phyloP scores from a whole-genome alignment of 768 basidiomycete species.

The Tricholoma furcatifolium region DNA sequence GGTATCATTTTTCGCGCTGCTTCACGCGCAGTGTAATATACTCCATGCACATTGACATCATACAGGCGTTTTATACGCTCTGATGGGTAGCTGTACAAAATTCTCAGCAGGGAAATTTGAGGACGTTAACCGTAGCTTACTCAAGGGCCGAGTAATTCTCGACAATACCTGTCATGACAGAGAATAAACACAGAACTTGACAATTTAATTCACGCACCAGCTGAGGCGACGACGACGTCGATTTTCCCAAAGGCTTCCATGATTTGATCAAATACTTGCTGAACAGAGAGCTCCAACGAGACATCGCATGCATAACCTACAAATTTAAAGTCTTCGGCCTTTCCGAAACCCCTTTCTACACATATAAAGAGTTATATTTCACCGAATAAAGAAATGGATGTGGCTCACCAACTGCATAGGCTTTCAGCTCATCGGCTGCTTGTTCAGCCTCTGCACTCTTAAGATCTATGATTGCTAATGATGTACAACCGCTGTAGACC shows the following conservation, averaged over 20 bases:
- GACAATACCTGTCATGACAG: constrained; percentile 58
- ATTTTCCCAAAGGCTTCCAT: constrained; percentile 67
- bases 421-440: constrained; percentile 66
- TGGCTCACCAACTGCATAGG: constrained; percentile 24
- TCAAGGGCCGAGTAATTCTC: constrained; percentile 89
- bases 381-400: background rate
- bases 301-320: constrained; percentile 88
- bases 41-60: constrained; percentile 93
- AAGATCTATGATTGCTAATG: constrained; percentile 80
- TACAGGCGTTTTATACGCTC: constrained; percentile 82
- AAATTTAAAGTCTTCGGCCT: constrained; percentile 57
- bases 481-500: constrained; percentile 67
- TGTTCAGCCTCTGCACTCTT: constrained; percentile 62
- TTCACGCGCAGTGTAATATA: constrained; percentile 95
- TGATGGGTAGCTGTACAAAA: constrained; percentile 67
- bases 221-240: constrained; percentile 85
- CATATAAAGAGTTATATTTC: constrained; percentile 12
- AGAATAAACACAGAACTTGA: background rate
- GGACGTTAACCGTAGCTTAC: constrained; percentile 37
- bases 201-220: constrained; percentile 48
- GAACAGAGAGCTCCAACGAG: constrained; percentile 75
- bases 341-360: constrained; percentile 54
- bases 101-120: background rate
- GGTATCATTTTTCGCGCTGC: constrained; percentile 91
- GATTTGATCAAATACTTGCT: constrained; percentile 65